Percentiles rank a stretch among this genome's conserved stretches.
Evolutionary conservation across 805 yeast species (phyloP).

Genomic region (Candida krabiensis): DNA sequence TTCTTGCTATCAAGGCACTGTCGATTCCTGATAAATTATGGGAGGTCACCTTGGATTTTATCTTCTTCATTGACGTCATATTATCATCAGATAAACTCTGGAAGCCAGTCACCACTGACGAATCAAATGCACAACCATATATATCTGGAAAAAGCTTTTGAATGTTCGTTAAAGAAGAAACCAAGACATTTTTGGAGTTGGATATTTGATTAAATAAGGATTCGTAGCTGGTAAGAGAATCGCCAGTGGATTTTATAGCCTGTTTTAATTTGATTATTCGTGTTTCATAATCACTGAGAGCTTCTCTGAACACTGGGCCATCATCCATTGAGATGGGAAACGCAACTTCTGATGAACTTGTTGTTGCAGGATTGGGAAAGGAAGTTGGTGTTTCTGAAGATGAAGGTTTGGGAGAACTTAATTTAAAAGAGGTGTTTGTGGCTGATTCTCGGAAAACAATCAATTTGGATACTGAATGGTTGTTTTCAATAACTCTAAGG

Average conservation of each 20-base stretch:
- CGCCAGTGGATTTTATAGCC: constrained; percentile 16
- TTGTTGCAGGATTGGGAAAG: too few relatives aligned
- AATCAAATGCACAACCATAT: constrained; percentile 17
- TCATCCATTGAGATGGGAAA: constrained; percentile 35
- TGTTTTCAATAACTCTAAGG: constrained; percentile 8
- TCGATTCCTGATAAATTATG: constrained; percentile 17
- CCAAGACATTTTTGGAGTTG: constrained; percentile 10
- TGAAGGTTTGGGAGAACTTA: too few relatives aligned
- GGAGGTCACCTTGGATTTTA: constrained; percentile 13
- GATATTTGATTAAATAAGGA: constrained; percentile 19
- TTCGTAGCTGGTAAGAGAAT: constrained; percentile 19
- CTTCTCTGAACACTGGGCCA: constrained; percentile 36
- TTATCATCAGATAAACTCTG: constrained; percentile 20
- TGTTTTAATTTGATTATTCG: constrained; percentile 22
- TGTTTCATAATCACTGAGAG: constrained; percentile 28
- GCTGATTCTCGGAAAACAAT: constrained; percentile 6
- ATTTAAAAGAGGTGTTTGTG: too few relatives aligned
- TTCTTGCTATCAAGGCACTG: constrained; percentile 16
- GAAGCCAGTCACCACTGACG: constrained; percentile 8
- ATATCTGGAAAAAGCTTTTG: constrained; percentile 15
- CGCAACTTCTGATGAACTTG: constrained; percentile 15
- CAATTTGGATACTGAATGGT: constrained; percentile 6
- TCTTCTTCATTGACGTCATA: constrained; percentile 13
- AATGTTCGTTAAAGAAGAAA: constrained; percentile 10
- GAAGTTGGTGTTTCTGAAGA: too few relatives aligned